phyloP scores from a whole-genome alignment of 345 rosid species.

The Aquilaria yunnanensis region DNA sequence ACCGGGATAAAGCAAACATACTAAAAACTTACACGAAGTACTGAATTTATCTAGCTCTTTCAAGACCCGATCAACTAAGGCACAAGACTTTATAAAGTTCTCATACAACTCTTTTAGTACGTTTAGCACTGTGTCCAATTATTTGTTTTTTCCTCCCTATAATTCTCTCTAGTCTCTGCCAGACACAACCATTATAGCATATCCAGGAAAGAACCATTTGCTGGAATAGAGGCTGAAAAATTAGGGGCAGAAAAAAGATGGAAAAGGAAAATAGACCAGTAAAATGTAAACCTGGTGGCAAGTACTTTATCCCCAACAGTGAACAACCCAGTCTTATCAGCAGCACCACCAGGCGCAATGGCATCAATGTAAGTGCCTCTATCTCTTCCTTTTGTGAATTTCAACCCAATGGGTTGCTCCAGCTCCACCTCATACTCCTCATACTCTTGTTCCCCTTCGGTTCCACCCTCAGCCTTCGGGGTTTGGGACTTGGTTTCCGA shows the following conservation, averaged over 20 bases:
- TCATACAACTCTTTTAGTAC: too few species aligned
- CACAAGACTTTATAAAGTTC: too few species aligned
- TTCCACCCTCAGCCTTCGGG: constrained; percentile 29
- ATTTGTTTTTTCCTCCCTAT: too few species aligned
- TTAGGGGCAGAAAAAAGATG: not conserved
- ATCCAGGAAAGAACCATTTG: too few species aligned
- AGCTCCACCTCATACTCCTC: constrained; percentile 87
- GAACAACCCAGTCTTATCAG: constrained; percentile 75
- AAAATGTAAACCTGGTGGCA: constrained; percentile 74
- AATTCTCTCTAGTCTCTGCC: too few species aligned
- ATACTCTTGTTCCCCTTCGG: constrained; percentile 37
- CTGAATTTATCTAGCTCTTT: too few species aligned
- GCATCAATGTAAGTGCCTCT: constrained; percentile 93
- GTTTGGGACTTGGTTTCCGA: constrained; percentile 54
- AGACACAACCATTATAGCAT: too few species aligned
- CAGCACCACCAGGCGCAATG: constrained; percentile 71
- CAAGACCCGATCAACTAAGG: too few species aligned
- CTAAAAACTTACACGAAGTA: too few species aligned
- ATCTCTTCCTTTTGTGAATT: constrained; percentile 82
- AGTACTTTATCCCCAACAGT: constrained; percentile 81
- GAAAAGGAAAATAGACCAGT: not conserved
- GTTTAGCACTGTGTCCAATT: too few species aligned
- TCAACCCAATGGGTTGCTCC: constrained; percentile 77
- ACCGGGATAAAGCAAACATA: too few species aligned
- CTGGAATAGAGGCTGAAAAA: not conserved